A percentile compares a stretch with the other conserved stretches of the same genome.
Conservation (phyloP, 495 filamentous ascomycete species). For the Penicillium canariense region DNA sequence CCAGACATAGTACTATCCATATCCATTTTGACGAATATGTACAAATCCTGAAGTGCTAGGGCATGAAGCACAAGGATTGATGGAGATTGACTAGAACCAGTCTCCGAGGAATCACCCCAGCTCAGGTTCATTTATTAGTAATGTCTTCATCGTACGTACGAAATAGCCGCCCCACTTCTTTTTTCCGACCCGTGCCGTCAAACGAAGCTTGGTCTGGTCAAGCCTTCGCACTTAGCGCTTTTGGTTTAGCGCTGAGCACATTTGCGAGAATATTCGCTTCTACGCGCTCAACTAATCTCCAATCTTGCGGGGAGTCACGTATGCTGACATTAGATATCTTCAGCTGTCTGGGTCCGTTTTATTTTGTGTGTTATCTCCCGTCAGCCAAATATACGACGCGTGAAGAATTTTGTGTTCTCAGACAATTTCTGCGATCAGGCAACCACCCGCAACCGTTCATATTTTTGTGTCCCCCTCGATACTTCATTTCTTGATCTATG, state of each 20-base stretch:
- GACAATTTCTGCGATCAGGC: too few relatives aligned
- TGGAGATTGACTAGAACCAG: not conserved
- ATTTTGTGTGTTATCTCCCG: too few relatives aligned
- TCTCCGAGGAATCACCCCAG: too few relatives aligned
- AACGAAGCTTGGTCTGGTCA: not conserved
- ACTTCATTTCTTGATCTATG: not conserved
- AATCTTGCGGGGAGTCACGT: not conserved
- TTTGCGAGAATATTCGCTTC: constrained; percentile 3
- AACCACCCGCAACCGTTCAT: too few relatives aligned
- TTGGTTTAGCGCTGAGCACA: constrained; percentile 4
- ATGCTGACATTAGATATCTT: too few relatives aligned
- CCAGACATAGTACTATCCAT: constrained; percentile 12
- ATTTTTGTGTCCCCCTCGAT: too few relatives aligned
- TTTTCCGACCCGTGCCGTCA: not conserved
- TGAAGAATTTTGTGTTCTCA: too few relatives aligned
- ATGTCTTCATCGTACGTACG: not conserved
- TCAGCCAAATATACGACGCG: too few relatives aligned
- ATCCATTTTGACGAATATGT: constrained; percentile 4
- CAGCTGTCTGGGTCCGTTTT: too few relatives aligned
- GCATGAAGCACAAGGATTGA: not conserved
- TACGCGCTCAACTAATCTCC: not conserved
- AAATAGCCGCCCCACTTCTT: not conserved
- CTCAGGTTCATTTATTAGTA: not conserved
- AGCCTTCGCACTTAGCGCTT: not conserved
- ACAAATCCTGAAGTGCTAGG: not conserved